Base-by-base conservation (phyloP, 1,284 basidiomycete genomes). In the Pterulicium gracile region DNA sequence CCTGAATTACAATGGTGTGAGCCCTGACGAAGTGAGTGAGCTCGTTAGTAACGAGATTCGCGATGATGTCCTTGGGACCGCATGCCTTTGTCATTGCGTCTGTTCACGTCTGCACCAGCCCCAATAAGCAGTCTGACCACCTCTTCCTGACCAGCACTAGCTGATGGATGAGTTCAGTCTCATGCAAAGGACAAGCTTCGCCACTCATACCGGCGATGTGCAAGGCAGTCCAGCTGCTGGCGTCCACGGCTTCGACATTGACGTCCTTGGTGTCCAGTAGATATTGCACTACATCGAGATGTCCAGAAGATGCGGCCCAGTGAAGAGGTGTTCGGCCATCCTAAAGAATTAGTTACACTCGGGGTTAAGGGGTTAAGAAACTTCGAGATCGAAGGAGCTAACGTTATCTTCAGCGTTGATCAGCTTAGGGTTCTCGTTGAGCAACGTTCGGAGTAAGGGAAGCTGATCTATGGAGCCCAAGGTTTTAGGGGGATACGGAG, bases 271-370 rank as follows among this genome's bases (percentile, higher is more conserved):
- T 10, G 56, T 81, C 79, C 51, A 95, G 68, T 47, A 96, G 69
- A 54, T 82, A 84, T 50, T 81, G 75, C 3, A 68, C 72, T 51
- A 90, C 81, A 43, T 85, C 80, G 39, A 81, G 64, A 35, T 81
- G 77, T 47, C 83, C 77, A 7, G 79, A 79, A 2, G 87, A 84
- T 7, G 89, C 81, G 46, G 89, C 88, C 88, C 89, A 93, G 58
- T 96, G 93, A 10, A 96, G 67, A 2, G 91, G 78, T 1, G 92
- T 92, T 22, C 92, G 70, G n/a, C 77, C 83, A 61, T 95, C 92
- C 90, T 94, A 49, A 40, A 32, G 40, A 27, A 20, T 36, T 43
- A 35, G 7, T 51, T 13, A 46, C 12, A 46, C 51, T 24, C 46
- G 20, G 42, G 24, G 46, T 46, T 17, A 23, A 1, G 13, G 24